Percentiles rank a stretch among this genome's conserved stretches.
phyloP scores from a whole-genome alignment of 1,284 basidiomycete genomes.

The Athelia sp. region DNA sequence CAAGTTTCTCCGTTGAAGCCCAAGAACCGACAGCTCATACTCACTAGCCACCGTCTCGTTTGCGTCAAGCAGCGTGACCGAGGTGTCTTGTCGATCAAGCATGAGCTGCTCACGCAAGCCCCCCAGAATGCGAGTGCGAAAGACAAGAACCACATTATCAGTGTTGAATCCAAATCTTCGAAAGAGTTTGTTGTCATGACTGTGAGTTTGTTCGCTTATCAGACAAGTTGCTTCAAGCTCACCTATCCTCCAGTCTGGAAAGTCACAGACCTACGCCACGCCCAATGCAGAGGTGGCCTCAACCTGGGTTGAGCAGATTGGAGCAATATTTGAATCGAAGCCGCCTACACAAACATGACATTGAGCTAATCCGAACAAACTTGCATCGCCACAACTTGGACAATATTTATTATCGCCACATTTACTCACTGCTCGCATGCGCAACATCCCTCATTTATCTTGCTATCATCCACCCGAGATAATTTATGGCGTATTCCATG shows the following conservation, averaged over 20 bases:
- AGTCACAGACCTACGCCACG: conserved; percentile 48
- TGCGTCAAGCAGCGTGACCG: conserved; percentile 47
- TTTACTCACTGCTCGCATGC: too few relatives aligned
- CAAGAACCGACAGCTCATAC: conserved; percentile 50
- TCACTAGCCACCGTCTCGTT: conserved; percentile 54
- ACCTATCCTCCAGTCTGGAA: conserved; percentile 35
- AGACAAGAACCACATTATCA: conserved; percentile 39
- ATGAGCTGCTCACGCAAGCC: conserved; percentile 37
- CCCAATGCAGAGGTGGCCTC: conserved; percentile 31
- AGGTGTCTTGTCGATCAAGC: conserved; percentile 38
- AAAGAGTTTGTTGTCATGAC: conserved; percentile 61
- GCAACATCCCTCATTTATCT: too few relatives aligned
- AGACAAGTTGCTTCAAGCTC: neutral
- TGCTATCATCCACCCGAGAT: too few relatives aligned
- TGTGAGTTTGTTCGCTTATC: conserved; percentile 24
- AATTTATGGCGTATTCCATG: too few relatives aligned
- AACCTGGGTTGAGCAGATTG: conserved; percentile 51
- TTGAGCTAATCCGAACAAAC: too few relatives aligned
- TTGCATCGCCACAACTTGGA: too few relatives aligned
- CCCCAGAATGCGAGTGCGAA: conserved; percentile 27
- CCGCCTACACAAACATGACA: neutral
- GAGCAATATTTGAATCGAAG: conserved; percentile 24
- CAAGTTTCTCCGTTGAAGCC: conserved; percentile 44
- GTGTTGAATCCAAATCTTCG: conserved; percentile 50
- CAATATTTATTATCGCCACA: too few relatives aligned